These are phyloP conservation scores for Aspergillus jensenii DNA, from an alignment of 2,329 filamentous ascomycete genomes.

Conservation along the genomic window DNA sequence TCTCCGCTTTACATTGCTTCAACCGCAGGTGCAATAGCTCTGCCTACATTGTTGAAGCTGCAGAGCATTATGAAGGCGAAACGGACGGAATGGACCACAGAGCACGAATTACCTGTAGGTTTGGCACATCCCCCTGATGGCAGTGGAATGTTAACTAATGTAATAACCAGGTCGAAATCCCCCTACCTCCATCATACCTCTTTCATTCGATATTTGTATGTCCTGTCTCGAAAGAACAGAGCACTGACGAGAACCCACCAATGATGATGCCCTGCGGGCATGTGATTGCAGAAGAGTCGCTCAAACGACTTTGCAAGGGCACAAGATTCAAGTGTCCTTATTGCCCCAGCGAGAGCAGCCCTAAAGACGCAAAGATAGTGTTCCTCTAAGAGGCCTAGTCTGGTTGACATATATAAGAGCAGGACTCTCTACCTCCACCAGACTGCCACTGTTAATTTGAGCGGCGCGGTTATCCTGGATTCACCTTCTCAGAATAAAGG, in stretches of 20 bases:
- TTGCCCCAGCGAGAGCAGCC: conserved; percentile 79
- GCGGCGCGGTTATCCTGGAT: neutral
- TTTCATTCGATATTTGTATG: conserved; percentile 99
- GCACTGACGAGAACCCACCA: conserved; percentile 86
- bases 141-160: conserved; percentile 24
- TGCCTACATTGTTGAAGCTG: conserved; percentile 86
- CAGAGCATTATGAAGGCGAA: conserved; percentile 84
- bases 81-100: conserved; percentile 90
- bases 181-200: conserved; percentile 62
- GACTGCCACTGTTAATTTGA: neutral
- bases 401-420: conserved; percentile 6
- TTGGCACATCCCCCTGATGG: neutral
- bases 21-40: conserved; percentile 86
- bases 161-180: conserved; percentile 58
- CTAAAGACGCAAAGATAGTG: conserved; percentile 74
- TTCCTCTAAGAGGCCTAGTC: conserved; percentile 52
- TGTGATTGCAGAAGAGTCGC: conserved; percentile 81
- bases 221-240: conserved; percentile 94
- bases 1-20: conserved; percentile 90
- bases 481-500: neutral
- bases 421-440: conserved; percentile 8
- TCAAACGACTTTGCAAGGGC: conserved; percentile 77
- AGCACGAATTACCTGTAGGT: conserved; percentile 82
- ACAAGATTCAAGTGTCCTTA: conserved; percentile 92
- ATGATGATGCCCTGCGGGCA: conserved; percentile 98